phyloP scores from a whole-genome alignment of 2,329 filamentous ascomycete genomes.

The Cladophialophora yegresii region DNA sequence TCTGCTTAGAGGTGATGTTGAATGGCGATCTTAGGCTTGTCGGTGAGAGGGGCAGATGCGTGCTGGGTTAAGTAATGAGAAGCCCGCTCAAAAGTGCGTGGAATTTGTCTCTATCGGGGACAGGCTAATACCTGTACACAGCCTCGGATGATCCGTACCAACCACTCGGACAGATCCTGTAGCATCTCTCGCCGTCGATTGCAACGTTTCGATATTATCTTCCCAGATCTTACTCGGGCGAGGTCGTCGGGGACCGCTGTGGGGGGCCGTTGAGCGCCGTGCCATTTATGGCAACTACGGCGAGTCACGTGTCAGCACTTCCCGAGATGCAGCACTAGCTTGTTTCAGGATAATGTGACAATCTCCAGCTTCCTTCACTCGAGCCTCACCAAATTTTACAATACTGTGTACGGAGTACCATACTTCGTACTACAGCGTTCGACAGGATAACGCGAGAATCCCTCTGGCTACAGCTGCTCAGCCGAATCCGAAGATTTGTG shows the following conservation, averaged over 20 bases:
- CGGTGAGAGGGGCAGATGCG: constrained; percentile 5
- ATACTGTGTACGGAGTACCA: too few species aligned
- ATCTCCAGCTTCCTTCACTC: not conserved
- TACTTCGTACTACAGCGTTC: not conserved
- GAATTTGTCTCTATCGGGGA: not conserved
- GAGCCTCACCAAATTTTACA: too few species aligned
- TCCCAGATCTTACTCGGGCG: constrained; percentile 9
- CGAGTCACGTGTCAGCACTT: not conserved
- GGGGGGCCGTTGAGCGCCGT: not conserved
- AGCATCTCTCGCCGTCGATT: not conserved
- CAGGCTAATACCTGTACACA: not conserved
- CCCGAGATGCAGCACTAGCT: not conserved
- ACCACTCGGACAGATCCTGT: too few species aligned
- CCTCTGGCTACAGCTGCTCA: not conserved
- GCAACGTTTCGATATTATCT: not conserved
- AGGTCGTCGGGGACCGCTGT: constrained; percentile 15
- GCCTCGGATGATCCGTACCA: not conserved
- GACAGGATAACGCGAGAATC: not conserved
- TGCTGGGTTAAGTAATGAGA: not conserved
- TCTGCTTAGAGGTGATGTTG: constrained; percentile 9
- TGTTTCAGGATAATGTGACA: constrained; percentile 8
- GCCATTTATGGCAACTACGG: constrained; percentile 13
- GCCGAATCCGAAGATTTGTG: not conserved
- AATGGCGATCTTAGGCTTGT: not conserved
- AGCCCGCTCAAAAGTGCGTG: not conserved